Percentiles rank a stretch among this genome's conserved stretches.
Evolutionary conservation across 192 early-diverging fungal species (phyloP).

Genomic region (Entomortierella parvispora): DNA sequence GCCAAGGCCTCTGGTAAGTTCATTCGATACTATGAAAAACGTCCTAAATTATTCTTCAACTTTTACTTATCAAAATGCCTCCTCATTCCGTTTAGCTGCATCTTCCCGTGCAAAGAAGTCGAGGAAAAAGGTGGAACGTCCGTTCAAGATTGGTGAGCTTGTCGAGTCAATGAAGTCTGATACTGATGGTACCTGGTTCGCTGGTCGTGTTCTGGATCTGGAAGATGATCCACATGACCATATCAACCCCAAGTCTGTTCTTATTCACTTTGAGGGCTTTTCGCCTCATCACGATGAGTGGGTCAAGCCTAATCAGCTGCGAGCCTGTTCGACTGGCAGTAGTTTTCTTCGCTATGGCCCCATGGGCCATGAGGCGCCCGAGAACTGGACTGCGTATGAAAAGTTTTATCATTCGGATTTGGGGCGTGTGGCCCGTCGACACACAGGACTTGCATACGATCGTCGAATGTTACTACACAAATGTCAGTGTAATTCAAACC

Average conservation of each 20-base stretch:
- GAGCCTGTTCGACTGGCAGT: slow-evolving; percentile 44
- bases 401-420: slow-evolving; percentile 58
- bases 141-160: slow-evolving; percentile 49
- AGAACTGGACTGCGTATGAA: slow-evolving; percentile 58
- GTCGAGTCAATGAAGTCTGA: slow-evolving; percentile 52
- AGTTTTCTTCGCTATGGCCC: slow-evolving; percentile 54
- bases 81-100: neutral
- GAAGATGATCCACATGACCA: slow-evolving; percentile 51
- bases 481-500: slow-evolving; percentile 59
- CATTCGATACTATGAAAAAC: no score
- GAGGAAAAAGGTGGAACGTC: slow-evolving; percentile 35
- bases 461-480: slow-evolving; percentile 58
- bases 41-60: neutral
- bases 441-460: slow-evolving; percentile 61
- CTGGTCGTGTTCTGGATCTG: slow-evolving; percentile 43
- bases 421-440: slow-evolving; percentile 46
- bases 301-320: slow-evolving; percentile 53
- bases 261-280: slow-evolving; percentile 65
- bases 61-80: neutral
- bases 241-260: slow-evolving; percentile 52
- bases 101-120: slow-evolving; percentile 23
- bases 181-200: slow-evolving; percentile 47
- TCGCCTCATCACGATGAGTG: slow-evolving; percentile 62
- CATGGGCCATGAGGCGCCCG: slow-evolving; percentile 47
- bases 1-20: slow-evolving; percentile 26